Percentiles rank a stretch among this genome's conserved stretches.
phyloP scores from a whole-genome alignment of 495 filamentous ascomycete species.

The Penicillium herquei region DNA sequence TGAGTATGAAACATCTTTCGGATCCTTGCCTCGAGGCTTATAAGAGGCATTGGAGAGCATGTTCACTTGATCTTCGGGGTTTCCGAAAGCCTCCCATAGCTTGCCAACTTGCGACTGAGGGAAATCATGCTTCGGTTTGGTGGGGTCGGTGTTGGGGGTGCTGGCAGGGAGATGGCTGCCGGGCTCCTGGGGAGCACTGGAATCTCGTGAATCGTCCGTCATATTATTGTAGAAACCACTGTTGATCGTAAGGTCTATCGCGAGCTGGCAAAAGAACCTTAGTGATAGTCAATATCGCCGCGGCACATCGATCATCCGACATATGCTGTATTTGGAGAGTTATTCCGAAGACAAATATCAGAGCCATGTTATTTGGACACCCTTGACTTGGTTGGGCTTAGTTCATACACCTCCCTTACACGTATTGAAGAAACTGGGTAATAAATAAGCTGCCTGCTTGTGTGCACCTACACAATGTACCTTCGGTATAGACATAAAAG shows the following conservation, averaged over 20 bases:
- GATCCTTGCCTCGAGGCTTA: constrained; percentile 48
- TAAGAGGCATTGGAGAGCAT: constrained; percentile 40
- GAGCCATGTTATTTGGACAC: no score
- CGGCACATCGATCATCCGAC: constrained; percentile 18
- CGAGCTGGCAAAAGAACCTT: background rate
- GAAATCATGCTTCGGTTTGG: constrained; percentile 40
- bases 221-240: constrained; percentile 33
- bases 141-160: constrained; percentile 21
- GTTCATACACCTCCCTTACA: no score
- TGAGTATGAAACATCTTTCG: constrained; percentile 49
- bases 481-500: no score
- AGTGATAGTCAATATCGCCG: constrained; percentile 7
- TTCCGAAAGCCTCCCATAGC: constrained; percentile 52
- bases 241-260: background rate
- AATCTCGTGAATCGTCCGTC: constrained; percentile 55
- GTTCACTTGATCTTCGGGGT: constrained; percentile 50
- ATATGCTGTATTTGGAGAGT: constrained; percentile 19
- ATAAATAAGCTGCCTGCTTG: no score
- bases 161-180: constrained; percentile 18
- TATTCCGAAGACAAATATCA: no score
- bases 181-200: constrained; percentile 12
- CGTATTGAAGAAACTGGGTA: no score
- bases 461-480: no score
- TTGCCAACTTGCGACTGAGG: constrained; percentile 49
- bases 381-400: no score